Base-by-base conservation (phyloP, 139 green algal genomes). In the Closterium sp. region DNA sequence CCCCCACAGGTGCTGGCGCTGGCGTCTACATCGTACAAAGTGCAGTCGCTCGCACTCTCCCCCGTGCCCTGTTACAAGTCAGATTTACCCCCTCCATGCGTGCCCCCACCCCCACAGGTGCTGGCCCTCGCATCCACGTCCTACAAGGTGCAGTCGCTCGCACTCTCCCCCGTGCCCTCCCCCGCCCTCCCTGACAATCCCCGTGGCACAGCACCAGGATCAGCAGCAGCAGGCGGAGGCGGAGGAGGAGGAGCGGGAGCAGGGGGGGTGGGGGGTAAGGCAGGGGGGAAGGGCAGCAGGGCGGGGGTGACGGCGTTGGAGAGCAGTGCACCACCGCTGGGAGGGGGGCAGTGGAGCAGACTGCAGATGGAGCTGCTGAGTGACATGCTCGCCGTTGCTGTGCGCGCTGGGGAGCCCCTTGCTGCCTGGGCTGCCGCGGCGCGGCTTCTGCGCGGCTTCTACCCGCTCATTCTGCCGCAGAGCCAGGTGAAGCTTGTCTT, bases 311-410 rank as follows among this genome's bases (percentile, higher is more conserved):
- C 21, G 28, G 29, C 30, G 7, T 28, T 11, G 31, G 28, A 50
- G 28, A 31, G 29, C 28, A 28, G 86, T 30, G 21, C 30, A 13
- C 86, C 28, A 11, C 29, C 31, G 13, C 28, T 30, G 29, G 29
- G 29, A 50, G 29, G 28, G 30, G 92, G 92, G 50, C 88, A 94
- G 22, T 94, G 92, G 92, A 94, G 42, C 89, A 86, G 50, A 1
- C 32, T 94, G 31, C 91, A 94, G 91, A 93, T 94, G 31, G 91
- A 92, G 1, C 6, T 94, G 13, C 88, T 94, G 7, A 90, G 91
- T 70, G 88, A 94, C 84, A 93, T 94, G 73, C 88, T 94, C 19
- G 87, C 91, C 10, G 32, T 89, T 31, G 91, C 88, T 45, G 45
- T 94, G 70, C 22, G 88, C 0, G 91, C 88, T 27, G 85, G 85